Evolutionary conservation across 2,329 filamentous ascomycete genomes (phyloP).

Genomic region (Ramichloridium luteum): DNA sequence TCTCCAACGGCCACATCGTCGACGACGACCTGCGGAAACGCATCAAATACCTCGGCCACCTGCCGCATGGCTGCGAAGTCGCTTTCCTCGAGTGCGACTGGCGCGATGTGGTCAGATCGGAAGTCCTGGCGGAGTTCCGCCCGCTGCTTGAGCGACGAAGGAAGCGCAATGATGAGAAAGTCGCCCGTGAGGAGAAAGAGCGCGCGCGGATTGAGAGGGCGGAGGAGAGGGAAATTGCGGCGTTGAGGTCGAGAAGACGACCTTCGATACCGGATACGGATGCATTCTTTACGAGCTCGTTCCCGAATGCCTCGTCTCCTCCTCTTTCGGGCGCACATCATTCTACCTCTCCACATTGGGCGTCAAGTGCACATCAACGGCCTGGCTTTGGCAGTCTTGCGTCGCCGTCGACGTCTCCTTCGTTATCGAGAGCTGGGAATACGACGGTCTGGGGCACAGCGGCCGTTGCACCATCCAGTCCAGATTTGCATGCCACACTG

Average conservation of each 20-base stretch:
- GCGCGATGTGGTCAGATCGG: conserved; percentile 72
- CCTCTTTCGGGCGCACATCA: no score
- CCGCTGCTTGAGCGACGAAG: conserved; percentile 63
- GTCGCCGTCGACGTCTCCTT: conserved; percentile 70
- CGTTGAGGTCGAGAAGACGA: conserved; percentile 48
- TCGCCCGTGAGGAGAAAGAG: conserved; percentile 74
- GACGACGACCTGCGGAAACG: conserved; percentile 75
- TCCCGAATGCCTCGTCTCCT: conserved; percentile 8
- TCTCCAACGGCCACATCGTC: conserved; percentile 76
- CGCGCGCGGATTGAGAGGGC: conserved; percentile 68
- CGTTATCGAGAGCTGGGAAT: conserved; percentile 43
- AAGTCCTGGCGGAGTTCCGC: conserved; percentile 64
- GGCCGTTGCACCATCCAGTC: conserved; percentile 47
- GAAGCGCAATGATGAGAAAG: conserved; percentile 70
- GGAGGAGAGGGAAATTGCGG: conserved; percentile 57
- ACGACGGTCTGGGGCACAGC: conserved; percentile 89
- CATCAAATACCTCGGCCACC: conserved; percentile 74
- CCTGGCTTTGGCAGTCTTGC: conserved; percentile 57
- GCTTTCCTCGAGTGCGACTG: conserved; percentile 89
- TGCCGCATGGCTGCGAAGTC: conserved; percentile 83
- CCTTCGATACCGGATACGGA: conserved; percentile 38
- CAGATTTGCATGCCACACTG: conserved; percentile 36
- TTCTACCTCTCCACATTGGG: conserved; percentile 33
- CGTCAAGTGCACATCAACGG: conserved; percentile 43
- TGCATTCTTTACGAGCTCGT: conserved; percentile 19